Conservation (phyloP, 192 early-diverging fungal genomes). For the Coemansia sp. region DNA sequence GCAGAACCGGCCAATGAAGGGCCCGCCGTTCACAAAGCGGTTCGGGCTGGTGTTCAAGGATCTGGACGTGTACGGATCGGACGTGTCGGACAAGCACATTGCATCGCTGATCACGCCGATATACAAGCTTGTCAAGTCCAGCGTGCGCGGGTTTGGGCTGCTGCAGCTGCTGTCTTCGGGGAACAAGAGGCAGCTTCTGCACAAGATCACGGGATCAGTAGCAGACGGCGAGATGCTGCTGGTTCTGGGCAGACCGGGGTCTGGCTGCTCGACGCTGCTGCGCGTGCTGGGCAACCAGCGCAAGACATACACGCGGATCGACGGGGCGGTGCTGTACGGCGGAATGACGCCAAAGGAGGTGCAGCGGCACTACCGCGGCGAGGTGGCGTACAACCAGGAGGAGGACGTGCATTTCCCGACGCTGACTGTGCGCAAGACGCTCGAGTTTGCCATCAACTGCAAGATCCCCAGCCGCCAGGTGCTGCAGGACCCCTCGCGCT, state of each 20-base stretch:
- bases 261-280: too few species aligned
- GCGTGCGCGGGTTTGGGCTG: too few species aligned
- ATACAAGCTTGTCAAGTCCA: constrained; percentile 17
- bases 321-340: constrained; percentile 72
- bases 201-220: constrained; percentile 63
- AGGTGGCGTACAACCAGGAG: constrained; percentile 50
- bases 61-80: constrained; percentile 37
- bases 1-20: constrained; percentile 10
- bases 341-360: constrained; percentile 65
- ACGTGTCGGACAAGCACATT: constrained; percentile 46
- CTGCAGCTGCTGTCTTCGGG: too few species aligned
- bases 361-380: constrained; percentile 62
- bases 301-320: constrained; percentile 57
- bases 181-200: constrained; percentile 51
- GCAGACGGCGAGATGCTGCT: constrained; percentile 72
- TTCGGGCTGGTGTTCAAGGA: constrained; percentile 43
- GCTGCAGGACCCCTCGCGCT: constrained; percentile 61
- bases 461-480: constrained; percentile 66
- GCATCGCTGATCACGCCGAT: constrained; percentile 40
- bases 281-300: constrained; percentile 64
- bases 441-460: constrained; percentile 74
- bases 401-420: too few species aligned
- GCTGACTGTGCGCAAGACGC: too few species aligned
- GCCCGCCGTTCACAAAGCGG: constrained; percentile 44
- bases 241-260: constrained; percentile 68